phyloP scores from a whole-genome alignment of 768 basidiomycete species.

The Lentinula lateritia region DNA sequence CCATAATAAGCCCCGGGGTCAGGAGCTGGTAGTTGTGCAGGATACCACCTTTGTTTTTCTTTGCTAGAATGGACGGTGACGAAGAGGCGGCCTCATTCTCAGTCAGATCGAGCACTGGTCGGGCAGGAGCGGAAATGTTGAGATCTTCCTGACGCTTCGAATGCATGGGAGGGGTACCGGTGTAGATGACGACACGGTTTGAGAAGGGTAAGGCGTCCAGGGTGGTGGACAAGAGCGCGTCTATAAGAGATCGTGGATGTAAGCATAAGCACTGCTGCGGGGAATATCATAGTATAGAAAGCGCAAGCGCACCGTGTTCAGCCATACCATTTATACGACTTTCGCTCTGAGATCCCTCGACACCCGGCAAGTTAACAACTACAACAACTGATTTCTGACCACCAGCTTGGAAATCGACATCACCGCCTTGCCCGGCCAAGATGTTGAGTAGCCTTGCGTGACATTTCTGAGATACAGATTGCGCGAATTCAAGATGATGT shows the following conservation, averaged over 20 bases:
- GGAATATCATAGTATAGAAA: background rate
- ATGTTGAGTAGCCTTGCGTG: constrained; percentile 42
- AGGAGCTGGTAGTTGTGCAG: constrained; percentile 72
- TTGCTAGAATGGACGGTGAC: constrained; percentile 12
- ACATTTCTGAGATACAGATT: constrained; percentile 47
- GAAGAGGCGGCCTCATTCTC: constrained; percentile 9
- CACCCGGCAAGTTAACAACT: constrained; percentile 46
- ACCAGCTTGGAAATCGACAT: constrained; percentile 24
- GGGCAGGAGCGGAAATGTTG: background rate
- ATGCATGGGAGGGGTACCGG: constrained; percentile 43
- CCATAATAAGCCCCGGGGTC: constrained; percentile 66
- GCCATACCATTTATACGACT: constrained; percentile 53
- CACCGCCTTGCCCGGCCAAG: constrained; percentile 27
- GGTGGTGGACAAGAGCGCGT: constrained; percentile 44
- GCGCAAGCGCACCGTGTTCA: constrained; percentile 44
- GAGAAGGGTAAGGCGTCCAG: constrained; percentile 32
- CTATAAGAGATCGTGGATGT: constrained; percentile 40
- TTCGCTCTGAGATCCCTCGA: constrained; percentile 23
- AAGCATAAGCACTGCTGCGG: constrained; percentile 17
- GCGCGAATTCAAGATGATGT: constrained; percentile 30
- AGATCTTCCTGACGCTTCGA: constrained; percentile 31
- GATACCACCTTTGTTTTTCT: constrained; percentile 42
- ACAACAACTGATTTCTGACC: constrained; percentile 52
- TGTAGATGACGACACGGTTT: constrained; percentile 61
- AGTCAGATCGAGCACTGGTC: constrained; percentile 4